phyloP scores from a whole-genome alignment of 2,329 filamentous ascomycete species.

The Colletotrichum camelliae region DNA sequence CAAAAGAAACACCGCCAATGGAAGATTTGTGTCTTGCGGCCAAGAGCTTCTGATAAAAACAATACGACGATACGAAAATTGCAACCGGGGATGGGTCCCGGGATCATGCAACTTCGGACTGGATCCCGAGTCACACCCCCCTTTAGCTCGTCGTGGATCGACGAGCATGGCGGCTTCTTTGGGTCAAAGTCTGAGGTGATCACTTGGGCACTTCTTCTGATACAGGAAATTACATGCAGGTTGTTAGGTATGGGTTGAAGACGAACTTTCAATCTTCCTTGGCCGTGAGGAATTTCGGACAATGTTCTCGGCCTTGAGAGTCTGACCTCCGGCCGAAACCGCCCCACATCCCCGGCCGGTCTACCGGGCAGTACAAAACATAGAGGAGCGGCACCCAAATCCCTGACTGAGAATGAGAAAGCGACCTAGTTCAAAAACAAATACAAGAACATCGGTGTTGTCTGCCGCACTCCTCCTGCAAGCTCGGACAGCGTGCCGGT shows the following conservation, averaged over 20 bases:
- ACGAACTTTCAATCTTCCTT: no score
- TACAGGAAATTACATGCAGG: no score
- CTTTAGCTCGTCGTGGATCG: neutral
- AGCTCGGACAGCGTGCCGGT: neutral
- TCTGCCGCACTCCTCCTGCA: neutral
- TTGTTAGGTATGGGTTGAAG: no score
- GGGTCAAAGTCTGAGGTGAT: neutral
- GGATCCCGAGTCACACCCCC: neutral
- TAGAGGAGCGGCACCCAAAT: neutral
- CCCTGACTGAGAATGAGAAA: neutral
- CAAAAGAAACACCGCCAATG: neutral
- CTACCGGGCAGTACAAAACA: neutral
- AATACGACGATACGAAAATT: neutral
- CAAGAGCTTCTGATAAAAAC: neutral
- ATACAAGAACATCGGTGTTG: neutral
- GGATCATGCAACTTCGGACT: neutral
- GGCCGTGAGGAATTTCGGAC: no score
- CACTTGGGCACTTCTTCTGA: neutral
- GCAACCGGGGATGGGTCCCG: neutral
- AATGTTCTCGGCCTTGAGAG: neutral
- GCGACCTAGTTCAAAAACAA: neutral
- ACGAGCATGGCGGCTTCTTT: neutral
- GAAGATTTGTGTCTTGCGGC: neutral
- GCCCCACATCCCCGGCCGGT: neutral
- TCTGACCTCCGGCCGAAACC: neutral